Percentiles rank a stretch among this genome's conserved stretches.
Conservation (phyloP, 176 grass and related monocot genomes). For the Aegilops sharonensis region DNA sequence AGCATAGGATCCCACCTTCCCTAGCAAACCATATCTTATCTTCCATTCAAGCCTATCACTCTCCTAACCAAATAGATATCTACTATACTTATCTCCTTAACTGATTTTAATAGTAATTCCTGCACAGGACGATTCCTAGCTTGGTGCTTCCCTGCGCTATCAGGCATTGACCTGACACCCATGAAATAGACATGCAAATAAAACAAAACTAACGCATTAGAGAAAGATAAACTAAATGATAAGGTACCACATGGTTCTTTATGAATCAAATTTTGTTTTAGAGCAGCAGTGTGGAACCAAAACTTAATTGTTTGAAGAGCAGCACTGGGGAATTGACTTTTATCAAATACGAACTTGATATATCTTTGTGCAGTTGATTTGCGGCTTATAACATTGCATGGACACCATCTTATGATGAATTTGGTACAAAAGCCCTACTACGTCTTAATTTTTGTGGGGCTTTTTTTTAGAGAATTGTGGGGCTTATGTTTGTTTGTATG, state of each 20-base stretch:
- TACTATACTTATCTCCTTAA: background rate
- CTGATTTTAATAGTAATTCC: background rate
- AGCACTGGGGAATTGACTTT: background rate
- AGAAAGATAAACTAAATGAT: background rate
- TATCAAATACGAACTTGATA: background rate
- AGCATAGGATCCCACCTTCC: background rate
- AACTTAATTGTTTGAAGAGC: constrained; percentile 1
- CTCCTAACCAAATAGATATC: background rate
- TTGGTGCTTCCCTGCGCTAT: background rate
- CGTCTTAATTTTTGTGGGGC: no score
- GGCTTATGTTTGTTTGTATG: background rate
- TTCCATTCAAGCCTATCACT: background rate
- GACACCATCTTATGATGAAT: background rate
- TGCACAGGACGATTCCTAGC: constrained; percentile 4
- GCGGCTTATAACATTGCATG: background rate
- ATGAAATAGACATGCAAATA: background rate
- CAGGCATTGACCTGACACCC: background rate
- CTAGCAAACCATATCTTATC: background rate
- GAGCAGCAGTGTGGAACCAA: background rate
- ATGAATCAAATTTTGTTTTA: background rate
- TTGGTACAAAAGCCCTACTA: background rate
- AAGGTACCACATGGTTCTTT: background rate
- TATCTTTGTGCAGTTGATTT: background rate
- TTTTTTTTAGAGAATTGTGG: background rate
- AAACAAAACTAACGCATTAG: background rate